Conservation (phyloP, 768 basidiomycete genomes). For the Leccinum barrowsii region DNA sequence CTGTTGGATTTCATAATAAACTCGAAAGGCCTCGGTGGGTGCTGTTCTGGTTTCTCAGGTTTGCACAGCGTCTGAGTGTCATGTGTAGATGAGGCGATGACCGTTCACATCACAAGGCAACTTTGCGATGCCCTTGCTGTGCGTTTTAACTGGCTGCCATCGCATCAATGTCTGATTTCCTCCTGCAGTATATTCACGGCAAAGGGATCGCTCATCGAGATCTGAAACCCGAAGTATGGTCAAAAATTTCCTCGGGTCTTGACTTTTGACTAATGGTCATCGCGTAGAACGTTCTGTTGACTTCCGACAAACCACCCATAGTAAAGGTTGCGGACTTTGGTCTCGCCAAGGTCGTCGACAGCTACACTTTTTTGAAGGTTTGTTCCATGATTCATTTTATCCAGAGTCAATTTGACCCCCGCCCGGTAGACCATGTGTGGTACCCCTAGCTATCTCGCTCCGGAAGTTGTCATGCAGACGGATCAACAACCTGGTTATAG, state of each 20-base stretch:
- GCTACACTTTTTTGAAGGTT: conserved; percentile 72
- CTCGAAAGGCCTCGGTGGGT: conserved; percentile 58
- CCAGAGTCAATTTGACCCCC: background rate
- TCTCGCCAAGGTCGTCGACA: conserved; percentile 87
- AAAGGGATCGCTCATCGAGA: conserved; percentile 89
- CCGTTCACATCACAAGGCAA: conserved; percentile 73
- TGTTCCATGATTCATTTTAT: conserved; percentile 17
- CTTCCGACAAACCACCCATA: conserved; percentile 57
- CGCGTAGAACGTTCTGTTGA: conserved; percentile 77
- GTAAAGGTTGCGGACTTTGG: conserved; percentile 97
- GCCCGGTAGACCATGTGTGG: conserved; percentile 83
- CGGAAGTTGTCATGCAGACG: conserved; percentile 76
- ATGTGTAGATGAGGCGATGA: conserved; percentile 47
- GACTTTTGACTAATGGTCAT: conserved; percentile 2
- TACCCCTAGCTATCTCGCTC: conserved; percentile 91
- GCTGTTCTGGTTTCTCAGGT: background rate
- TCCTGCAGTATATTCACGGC: conserved; percentile 57
- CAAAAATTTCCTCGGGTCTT: background rate
- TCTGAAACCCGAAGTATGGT: conserved; percentile 75
- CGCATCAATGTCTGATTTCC: conserved; percentile 1
- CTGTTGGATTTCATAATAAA: conserved; percentile 76
- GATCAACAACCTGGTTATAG: conserved; percentile 69
- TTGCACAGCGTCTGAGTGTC: background rate
- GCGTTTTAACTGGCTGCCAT: conserved; percentile 21
- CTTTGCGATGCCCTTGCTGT: conserved; percentile 79